phyloP scores from a whole-genome alignment of 1,139 yeast genomes.

The Zygosaccharomyces sapae region DNA sequence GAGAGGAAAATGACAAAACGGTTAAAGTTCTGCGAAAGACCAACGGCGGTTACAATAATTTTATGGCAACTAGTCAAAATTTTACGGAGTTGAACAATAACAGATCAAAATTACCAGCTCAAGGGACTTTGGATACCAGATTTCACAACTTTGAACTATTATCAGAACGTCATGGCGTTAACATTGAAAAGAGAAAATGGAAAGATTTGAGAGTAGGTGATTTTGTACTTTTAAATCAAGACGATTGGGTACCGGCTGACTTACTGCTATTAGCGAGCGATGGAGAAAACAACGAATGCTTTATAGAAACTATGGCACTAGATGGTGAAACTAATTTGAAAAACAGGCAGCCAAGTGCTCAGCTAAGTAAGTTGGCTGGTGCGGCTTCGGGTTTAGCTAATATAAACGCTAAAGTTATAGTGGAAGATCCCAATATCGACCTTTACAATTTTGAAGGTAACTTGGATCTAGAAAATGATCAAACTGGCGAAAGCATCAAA shows the following conservation, averaged over 20 bases:
- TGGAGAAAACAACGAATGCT: slow-evolving; percentile 67
- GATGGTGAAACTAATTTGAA: slow-evolving; percentile 96
- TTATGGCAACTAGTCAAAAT: neutral
- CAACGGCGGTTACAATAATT: neutral
- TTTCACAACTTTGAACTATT: slow-evolving; percentile 31
- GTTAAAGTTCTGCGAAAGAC: slow-evolving; percentile 37
- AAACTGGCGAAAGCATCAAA: slow-evolving; percentile 28
- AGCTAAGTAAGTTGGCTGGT: slow-evolving; percentile 48
- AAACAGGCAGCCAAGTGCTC: slow-evolving; percentile 62
- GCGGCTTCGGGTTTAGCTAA: slow-evolving; percentile 51
- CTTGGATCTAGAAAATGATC: slow-evolving; percentile 35
- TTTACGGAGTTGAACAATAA: neutral
- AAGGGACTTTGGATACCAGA: slow-evolving; percentile 8
- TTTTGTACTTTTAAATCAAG: slow-evolving; percentile 62
- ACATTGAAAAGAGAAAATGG: slow-evolving; percentile 50
- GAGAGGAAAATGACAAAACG: slow-evolving; percentile 68
- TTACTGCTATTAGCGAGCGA: slow-evolving; percentile 63
- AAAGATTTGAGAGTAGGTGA: slow-evolving; percentile 81
- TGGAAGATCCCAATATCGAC: slow-evolving; percentile 90
- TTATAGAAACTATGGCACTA: slow-evolving; percentile 92
- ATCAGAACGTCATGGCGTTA: slow-evolving; percentile 28
- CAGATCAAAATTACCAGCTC: neutral
- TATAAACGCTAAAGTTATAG: slow-evolving; percentile 51
- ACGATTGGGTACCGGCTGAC: slow-evolving; percentile 96
- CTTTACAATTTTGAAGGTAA: slow-evolving; percentile 90